Evolutionary conservation across 2,329 filamentous ascomycete genomes (phyloP).

Genomic region (Alternaria gaisen): DNA sequence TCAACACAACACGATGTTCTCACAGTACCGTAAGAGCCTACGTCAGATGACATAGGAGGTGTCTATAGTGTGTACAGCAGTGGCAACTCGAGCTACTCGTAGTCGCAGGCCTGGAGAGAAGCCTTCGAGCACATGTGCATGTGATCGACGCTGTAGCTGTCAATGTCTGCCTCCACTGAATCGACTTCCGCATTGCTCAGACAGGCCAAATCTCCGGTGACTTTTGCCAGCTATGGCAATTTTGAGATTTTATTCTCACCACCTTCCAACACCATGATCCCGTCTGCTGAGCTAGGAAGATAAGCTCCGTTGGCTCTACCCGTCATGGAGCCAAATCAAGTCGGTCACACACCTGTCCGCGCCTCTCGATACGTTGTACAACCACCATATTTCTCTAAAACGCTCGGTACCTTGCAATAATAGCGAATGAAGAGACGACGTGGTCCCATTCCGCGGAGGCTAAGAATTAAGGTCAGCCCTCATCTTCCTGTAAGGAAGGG

Average conservation of each 20-base stretch:
- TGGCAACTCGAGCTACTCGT: neutral
- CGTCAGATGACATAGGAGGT: neutral
- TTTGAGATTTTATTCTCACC: constrained; percentile 9
- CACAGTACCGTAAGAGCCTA: neutral
- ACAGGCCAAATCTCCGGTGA: constrained; percentile 10
- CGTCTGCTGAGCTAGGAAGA: constrained; percentile 8
- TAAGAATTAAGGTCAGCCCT: constrained; percentile 10
- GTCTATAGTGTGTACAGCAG: constrained; percentile 1
- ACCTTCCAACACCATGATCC: constrained; percentile 23
- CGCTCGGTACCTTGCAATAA: neutral
- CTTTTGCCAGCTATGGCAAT: neutral
- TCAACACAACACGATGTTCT: neutral
- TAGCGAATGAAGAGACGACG: constrained; percentile 3
- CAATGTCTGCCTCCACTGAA: constrained; percentile 4
- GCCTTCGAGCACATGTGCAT: neutral
- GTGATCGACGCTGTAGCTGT: constrained; percentile 2
- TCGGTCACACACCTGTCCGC: constrained; percentile 18
- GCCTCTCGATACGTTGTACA: constrained; percentile 5
- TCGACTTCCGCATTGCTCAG: constrained; percentile 14
- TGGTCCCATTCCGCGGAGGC: constrained; percentile 13
- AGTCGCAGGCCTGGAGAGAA: neutral
- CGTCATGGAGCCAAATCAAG: constrained; percentile 10
- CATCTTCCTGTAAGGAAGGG: constrained; percentile 19
- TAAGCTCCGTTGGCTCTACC: constrained; percentile 6
- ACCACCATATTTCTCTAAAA: neutral